Evolutionary conservation across 1,139 yeast genomes (phyloP), one percentile per base, ranked within the genome.

Genomic region (Blastobotrys aristatus): DNA sequence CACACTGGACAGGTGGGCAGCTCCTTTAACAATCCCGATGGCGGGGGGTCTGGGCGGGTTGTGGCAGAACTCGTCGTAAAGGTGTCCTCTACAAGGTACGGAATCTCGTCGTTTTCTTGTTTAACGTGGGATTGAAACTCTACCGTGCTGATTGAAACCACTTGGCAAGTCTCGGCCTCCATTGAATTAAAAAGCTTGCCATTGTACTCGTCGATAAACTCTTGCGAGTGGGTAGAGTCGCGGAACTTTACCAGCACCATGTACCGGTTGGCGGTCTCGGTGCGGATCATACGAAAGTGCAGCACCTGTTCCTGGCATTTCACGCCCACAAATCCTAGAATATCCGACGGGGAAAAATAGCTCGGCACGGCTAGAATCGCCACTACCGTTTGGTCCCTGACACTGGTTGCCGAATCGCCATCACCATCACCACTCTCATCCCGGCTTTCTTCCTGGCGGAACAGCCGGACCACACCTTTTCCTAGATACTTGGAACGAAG

Each of bases 1-100:
- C 97, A 90, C 0, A 90, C 97, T 0, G 97, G 96, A 60, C 97
- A 90, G 0, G 95, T 84, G 0, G 97, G 96, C 17, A 90, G 70
- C 61, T 90, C 97, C 18, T 77, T 68, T 17, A 74, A 58, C 3
- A 62, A 49, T 14, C 51, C 63, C 16, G 62, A 64, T 18, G 64
- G 62, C 2, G 70, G 67, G 6, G 69, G 66, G 24, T 56, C 53
- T 0, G 68, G 66, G 48, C 56, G 13, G 37, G 43, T 14, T n/a
- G 38, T 14, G 8, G 10, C 14, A 6, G 34, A 27, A 16, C 22
- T 44, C 3, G 54, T 52, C 0, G 83, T 82, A 58, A 87, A 86
- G 0, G 95, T 95, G 60, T 87, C 95, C 36, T 76, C 77, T 49
- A 85, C 63, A 34, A 86, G 64, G 59, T 84, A 86, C 0, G 95